Percentiles rank a stretch among this genome's conserved stretches.
Conservation (phyloP, 106 monocot species). For the Dactylorhiza incarnata region DNA sequence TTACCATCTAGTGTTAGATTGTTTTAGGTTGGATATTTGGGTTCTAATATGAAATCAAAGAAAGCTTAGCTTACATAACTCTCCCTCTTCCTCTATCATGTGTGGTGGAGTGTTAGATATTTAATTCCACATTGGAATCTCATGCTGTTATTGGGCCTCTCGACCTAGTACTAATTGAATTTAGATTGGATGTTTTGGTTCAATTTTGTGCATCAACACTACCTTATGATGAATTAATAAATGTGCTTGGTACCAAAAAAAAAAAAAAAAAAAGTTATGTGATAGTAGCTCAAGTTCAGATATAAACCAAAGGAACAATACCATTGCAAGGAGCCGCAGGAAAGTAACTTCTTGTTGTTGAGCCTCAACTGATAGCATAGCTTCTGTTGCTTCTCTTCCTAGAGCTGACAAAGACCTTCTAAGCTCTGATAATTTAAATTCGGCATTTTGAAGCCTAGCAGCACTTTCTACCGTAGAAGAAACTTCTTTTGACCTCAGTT, state of each 20-base stretch:
- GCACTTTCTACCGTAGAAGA: constrained; percentile 34
- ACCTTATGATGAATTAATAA: background rate
- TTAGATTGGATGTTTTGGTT: no score
- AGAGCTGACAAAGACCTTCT: constrained; percentile 52
- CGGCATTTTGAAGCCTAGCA: constrained; percentile 69
- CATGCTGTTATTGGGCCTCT: no score
- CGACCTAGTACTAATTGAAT: no score
- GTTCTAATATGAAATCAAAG: no score
- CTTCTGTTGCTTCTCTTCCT: constrained; percentile 82
- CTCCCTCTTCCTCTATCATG: no score
- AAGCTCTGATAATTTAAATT: constrained; percentile 72
- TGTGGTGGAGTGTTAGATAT: no score
- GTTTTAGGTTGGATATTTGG: no score
- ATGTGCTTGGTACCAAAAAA: background rate
- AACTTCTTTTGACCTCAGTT: constrained; percentile 62
- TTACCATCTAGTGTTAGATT: no score
- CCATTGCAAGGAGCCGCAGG: constrained; percentile 69
- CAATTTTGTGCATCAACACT: background rate
- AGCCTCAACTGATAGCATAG: constrained; percentile 77
- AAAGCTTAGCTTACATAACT: no score
- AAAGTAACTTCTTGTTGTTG: constrained; percentile 77
- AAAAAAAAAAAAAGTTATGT: background rate
- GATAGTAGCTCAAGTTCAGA: background rate
- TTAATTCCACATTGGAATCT: no score
- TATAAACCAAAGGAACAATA: constrained; percentile 11